Evolutionary conservation across 257 asterid genomes (phyloP).

Genomic region (Solanum chilense): DNA sequence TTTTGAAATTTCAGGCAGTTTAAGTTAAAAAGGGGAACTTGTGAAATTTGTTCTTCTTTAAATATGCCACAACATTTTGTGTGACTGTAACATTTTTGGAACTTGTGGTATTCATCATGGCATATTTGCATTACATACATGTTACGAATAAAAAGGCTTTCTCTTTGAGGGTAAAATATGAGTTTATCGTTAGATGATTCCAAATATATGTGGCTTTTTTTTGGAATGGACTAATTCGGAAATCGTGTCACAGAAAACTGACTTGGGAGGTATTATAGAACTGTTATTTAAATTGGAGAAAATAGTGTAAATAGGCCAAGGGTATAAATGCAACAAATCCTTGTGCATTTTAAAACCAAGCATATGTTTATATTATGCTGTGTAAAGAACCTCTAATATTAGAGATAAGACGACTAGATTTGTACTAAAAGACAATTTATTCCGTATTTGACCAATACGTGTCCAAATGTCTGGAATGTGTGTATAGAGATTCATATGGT

Average conservation of each 20-base stretch:
- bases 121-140: neutral
- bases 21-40: neutral
- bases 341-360: neutral
- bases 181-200: neutral
- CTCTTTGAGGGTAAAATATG: neutral
- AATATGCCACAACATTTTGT: neutral
- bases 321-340: neutral
- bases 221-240: neutral
- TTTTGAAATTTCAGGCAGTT: neutral
- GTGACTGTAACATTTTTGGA: neutral
- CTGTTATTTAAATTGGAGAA: neutral
- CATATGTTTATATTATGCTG: neutral
- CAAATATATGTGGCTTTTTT: neutral
- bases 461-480: neutral
- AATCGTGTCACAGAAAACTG: neutral
- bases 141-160: neutral
- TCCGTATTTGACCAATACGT: neutral
- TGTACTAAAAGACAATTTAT: neutral
- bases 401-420: neutral
- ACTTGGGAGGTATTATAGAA: neutral
- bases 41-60: neutral
- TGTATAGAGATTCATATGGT: neutral
- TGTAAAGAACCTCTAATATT: neutral
- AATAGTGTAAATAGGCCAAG: neutral
- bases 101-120: neutral